phyloP scores from a whole-genome alignment of 164 flowering plant species.

The Magnolia officinalis region DNA sequence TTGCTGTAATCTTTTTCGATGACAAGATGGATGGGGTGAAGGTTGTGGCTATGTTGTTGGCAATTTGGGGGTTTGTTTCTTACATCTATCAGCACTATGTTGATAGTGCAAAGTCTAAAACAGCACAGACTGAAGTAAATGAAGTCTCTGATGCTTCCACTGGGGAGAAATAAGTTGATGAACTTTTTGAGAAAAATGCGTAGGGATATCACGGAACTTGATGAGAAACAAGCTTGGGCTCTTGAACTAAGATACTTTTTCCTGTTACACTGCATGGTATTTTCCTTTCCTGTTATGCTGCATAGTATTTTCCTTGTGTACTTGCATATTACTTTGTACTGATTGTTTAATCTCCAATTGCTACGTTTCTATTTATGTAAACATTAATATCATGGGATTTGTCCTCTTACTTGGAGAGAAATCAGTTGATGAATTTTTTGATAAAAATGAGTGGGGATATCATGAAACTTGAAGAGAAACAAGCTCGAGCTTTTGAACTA shows the following conservation, averaged over 20 bases:
- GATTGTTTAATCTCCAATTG: too few species aligned
- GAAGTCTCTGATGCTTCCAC: background rate
- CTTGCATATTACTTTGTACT: too few species aligned
- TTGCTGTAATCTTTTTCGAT: slow-evolving; percentile 33
- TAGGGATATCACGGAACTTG: background rate
- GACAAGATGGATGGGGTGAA: slow-evolving; percentile 37
- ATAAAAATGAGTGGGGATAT: background rate
- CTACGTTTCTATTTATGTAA: too few species aligned
- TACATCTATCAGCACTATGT: slow-evolving; percentile 34
- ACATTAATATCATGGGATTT: background rate
- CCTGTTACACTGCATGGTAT: background rate
- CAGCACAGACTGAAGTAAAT: slow-evolving; percentile 1
- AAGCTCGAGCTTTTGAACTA: background rate
- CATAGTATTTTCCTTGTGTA: background rate
- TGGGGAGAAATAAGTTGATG: background rate
- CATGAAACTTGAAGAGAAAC: background rate
- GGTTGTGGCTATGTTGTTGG: slow-evolving; percentile 31
- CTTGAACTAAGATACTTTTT: background rate
- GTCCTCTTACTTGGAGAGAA: background rate
- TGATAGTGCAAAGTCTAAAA: slow-evolving; percentile 21
- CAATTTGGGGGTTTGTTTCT: slow-evolving; percentile 36
- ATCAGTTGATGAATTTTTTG: background rate
- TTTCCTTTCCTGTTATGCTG: background rate
- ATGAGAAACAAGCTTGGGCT: background rate
- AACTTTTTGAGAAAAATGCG: background rate